Percentiles rank a stretch among this genome's conserved stretches.
Evolutionary conservation across 2,329 filamentous ascomycete species (phyloP).

Genomic region (Boeremia exigua): DNA sequence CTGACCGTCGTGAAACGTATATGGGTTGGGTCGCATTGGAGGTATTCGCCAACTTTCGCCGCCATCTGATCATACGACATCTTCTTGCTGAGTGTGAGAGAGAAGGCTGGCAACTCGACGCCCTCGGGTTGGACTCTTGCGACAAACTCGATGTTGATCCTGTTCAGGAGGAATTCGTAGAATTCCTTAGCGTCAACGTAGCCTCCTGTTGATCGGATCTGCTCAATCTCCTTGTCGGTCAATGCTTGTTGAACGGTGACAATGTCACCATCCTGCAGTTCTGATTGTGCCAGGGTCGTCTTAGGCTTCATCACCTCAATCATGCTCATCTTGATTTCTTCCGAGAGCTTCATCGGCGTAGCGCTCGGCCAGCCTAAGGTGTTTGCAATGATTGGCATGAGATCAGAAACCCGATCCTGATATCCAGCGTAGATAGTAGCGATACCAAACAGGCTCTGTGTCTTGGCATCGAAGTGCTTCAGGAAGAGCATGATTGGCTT

Average conservation of each 20-base stretch:
- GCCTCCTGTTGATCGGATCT: constrained; percentile 48
- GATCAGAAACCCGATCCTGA: constrained; percentile 85
- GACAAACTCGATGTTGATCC: constrained; percentile 78
- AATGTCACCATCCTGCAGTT: constrained; percentile 96
- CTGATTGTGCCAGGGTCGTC: constrained; percentile 84
- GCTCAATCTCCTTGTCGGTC: constrained; percentile 53
- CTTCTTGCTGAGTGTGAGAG: constrained; percentile 81
- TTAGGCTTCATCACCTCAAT: constrained; percentile 94
- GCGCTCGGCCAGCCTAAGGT: constrained; percentile 87
- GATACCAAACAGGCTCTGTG: constrained; percentile 76
- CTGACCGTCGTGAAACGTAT: constrained; percentile 91
- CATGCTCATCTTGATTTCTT: constrained; percentile 98
- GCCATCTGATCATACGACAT: constrained; percentile 88
- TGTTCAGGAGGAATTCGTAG: constrained; percentile 92
- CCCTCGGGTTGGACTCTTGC: constrained; percentile 63
- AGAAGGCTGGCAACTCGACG: constrained; percentile 70
- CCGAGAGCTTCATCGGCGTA: constrained; percentile 75
- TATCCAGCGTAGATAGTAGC: constrained; percentile 87
- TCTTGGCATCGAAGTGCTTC: constrained; percentile 85
- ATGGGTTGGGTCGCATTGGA: constrained; percentile 82
- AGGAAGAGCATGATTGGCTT: constrained; percentile 82
- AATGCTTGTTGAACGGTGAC: constrained; percentile 84
- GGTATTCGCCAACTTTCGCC: constrained; percentile 78
- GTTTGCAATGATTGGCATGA: constrained; percentile 77
- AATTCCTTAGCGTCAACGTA: constrained; percentile 78